Percentiles rank a stretch among this genome's conserved stretches.
Evolutionary conservation across 1,284 basidiomycete species (phyloP).

Genomic region (Albatrellus sp.): DNA sequence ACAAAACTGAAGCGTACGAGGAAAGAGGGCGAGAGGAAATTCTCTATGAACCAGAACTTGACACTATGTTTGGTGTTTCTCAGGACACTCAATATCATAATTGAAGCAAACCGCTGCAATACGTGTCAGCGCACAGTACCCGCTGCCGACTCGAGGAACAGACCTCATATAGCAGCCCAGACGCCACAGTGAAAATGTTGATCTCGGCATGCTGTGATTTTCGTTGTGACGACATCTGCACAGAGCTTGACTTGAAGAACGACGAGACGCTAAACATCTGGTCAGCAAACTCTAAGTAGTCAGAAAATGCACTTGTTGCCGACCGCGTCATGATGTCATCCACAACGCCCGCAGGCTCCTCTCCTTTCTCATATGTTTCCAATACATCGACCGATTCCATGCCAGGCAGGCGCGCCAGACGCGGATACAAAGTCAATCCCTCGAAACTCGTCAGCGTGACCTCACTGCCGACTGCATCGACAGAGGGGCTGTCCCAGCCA

Average conservation of each 20-base stretch:
- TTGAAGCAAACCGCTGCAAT: constrained; percentile 82
- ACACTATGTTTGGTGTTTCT: constrained; percentile 87
- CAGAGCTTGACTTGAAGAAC: constrained; percentile 30
- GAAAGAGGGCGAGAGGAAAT: constrained; percentile 97
- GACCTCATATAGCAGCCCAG: constrained; percentile 91
- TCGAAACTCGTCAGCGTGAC: constrained; percentile 80
- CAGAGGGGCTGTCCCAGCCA: constrained; percentile 69
- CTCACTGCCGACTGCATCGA: constrained; percentile 53
- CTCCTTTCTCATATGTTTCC: constrained; percentile 26
- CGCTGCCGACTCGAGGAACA: constrained; percentile 3
- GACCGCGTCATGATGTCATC: constrained; percentile 39
- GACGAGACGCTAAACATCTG: constrained; percentile 35
- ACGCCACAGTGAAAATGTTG: constrained; percentile 98
- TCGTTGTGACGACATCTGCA: constrained; percentile 17
- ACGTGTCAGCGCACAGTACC: constrained; percentile 7
- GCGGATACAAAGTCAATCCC: constrained; percentile 81
- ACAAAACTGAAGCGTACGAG: constrained; percentile 37
- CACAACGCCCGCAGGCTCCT: constrained; percentile 25
- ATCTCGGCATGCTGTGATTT: constrained; percentile 61
- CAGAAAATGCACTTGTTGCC: constrained; percentile 7
- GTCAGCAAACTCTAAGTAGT: background rate
- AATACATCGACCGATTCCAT: constrained; percentile 79
- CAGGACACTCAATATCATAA: constrained; percentile 96
- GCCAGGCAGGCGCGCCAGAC: constrained; percentile 58
- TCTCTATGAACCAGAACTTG: constrained; percentile 99